Evolutionary conservation across 2,329 filamentous ascomycete species (phyloP).

Genomic region (Penicillium griseofulvum): DNA sequence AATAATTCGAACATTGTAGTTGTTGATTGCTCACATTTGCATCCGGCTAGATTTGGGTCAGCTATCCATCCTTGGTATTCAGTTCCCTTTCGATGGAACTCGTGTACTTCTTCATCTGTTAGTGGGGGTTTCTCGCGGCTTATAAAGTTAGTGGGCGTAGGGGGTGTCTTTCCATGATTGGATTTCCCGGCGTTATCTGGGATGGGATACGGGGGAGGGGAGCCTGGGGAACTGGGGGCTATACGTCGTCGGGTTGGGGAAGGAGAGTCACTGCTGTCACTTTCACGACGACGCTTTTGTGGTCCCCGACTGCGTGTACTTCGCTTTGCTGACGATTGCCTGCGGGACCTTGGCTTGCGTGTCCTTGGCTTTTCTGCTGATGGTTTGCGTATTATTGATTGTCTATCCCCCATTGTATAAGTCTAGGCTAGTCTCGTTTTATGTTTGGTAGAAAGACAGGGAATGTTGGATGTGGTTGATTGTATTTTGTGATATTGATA

Average conservation of each 20-base stretch:
- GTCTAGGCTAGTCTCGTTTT: no score
- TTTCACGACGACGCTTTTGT: neutral
- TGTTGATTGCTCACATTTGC: neutral
- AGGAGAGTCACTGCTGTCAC: neutral
- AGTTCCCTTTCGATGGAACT: neutral
- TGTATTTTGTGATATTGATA: neutral
- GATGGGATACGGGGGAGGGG: neutral
- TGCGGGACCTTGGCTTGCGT: neutral
- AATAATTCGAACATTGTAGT: neutral
- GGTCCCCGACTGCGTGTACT: neutral
- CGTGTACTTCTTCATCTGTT: neutral
- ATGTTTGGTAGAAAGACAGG: neutral
- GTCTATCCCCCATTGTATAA: neutral
- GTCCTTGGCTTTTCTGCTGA: neutral
- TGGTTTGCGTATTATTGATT: neutral
- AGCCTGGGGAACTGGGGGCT: neutral
- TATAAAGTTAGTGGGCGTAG: rapidly evolving
- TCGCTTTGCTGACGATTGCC: neutral
- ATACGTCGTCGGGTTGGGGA: neutral
- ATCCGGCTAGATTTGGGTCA: neutral
- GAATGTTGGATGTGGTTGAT: neutral
- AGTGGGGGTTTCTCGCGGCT: neutral
- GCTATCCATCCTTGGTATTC: neutral
- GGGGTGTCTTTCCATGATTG: neutral
- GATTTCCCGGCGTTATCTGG: neutral